Conservation (phyloP, 2,329 filamentous ascomycete genomes). For the Paramyrothecium sp. region DNA sequence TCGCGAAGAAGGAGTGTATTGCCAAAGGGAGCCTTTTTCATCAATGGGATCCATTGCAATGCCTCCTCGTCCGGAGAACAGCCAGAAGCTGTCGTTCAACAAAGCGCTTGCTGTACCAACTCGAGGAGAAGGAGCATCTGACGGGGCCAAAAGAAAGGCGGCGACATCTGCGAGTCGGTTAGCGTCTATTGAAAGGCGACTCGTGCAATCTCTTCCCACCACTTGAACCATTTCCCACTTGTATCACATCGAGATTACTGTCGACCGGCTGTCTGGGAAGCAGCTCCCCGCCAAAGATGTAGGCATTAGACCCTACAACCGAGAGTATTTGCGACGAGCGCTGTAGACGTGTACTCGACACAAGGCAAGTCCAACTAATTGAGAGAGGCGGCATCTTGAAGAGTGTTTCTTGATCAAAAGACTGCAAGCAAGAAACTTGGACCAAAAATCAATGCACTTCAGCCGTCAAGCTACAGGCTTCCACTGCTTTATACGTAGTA, state of each 20-base stretch:
- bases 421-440: no score
- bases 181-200: background rate
- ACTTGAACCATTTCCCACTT: slow-evolving; percentile 14
- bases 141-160: slow-evolving; percentile 8
- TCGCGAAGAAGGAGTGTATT: slow-evolving; percentile 36
- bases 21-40: slow-evolving; percentile 57
- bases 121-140: slow-evolving; percentile 44
- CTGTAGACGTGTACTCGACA: slow-evolving; percentile 30
- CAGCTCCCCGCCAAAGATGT: slow-evolving; percentile 52
- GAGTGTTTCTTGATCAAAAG: no score
- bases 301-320: slow-evolving; percentile 34
- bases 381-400: background rate
- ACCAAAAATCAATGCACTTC: no score
- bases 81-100: slow-evolving; percentile 47
- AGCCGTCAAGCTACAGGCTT: no score
- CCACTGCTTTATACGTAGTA: no score
- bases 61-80: slow-evolving; percentile 64
- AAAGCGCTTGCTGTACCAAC: slow-evolving; percentile 52
- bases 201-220: background rate
- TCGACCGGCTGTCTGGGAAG: slow-evolving; percentile 49
- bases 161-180: slow-evolving; percentile 9
- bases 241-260: slow-evolving; percentile 41
- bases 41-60: slow-evolving; percentile 58
- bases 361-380: slow-evolving; percentile 21
- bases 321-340: slow-evolving; percentile 50